Evolutionary conservation across 805 yeast genomes (phyloP).

Genomic region (Schwanniomyces yamadae): DNA sequence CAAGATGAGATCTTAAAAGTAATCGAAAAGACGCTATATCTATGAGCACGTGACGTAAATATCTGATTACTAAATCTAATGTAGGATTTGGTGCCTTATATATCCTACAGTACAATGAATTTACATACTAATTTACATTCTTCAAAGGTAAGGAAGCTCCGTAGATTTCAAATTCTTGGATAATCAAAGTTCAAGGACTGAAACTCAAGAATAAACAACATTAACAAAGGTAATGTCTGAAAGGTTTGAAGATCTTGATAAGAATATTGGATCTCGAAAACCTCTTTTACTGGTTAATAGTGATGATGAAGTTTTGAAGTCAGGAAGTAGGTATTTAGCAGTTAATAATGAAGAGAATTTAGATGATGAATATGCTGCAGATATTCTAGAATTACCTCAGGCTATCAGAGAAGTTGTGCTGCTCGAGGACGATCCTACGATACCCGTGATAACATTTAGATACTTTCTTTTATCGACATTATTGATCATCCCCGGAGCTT

Average conservation of each 20-base stretch:
- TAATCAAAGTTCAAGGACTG: too few relatives aligned
- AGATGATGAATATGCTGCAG: slow-evolving; percentile 7
- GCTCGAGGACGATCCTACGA: slow-evolving; percentile 29
- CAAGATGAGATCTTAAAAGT: slow-evolving; percentile 1
- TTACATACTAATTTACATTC: too few relatives aligned
- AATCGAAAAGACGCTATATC: not conserved
- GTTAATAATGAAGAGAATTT: not conserved
- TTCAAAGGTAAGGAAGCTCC: too few relatives aligned
- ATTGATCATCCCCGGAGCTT: slow-evolving; percentile 36
- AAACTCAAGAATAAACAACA: too few relatives aligned
- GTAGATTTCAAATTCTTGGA: too few relatives aligned
- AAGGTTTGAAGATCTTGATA: too few relatives aligned
- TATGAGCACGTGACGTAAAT: not conserved
- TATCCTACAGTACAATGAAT: too few relatives aligned
- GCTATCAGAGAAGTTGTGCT: slow-evolving; percentile 32
- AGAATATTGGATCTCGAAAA: too few relatives aligned
- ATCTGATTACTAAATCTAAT: too few relatives aligned
- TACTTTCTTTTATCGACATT: slow-evolving; percentile 26
- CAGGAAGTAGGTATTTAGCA: not conserved
- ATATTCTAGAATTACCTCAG: slow-evolving; percentile 22
- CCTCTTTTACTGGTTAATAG: too few relatives aligned
- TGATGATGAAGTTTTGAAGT: not conserved
- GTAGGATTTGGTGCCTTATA: too few relatives aligned
- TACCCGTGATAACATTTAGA: slow-evolving; percentile 33
- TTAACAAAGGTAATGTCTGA: too few relatives aligned